Evolutionary conservation across 305 asterid species (phyloP).

Genomic region (Rubia tinctorum): DNA sequence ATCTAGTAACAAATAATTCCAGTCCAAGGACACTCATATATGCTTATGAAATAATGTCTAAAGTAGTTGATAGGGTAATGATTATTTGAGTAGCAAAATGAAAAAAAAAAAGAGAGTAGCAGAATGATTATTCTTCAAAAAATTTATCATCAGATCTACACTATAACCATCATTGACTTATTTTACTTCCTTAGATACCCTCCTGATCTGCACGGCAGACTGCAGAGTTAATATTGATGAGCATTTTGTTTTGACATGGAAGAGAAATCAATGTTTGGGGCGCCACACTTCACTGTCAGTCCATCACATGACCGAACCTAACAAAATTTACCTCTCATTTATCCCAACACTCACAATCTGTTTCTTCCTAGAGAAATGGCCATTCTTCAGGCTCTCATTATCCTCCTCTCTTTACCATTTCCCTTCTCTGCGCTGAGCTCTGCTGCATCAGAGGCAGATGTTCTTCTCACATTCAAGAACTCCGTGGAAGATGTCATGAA

Average conservation of each 20-base stretch:
- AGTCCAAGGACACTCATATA: too few species aligned
- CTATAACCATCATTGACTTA: not conserved
- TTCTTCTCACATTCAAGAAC: slow-evolving; percentile 63
- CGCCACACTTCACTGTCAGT: slow-evolving; percentile 1
- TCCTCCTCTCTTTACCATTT: slow-evolving; percentile 37
- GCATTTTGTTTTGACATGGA: slow-evolving; percentile 12
- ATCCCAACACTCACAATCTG: slow-evolving; percentile 5
- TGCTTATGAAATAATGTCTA: too few species aligned
- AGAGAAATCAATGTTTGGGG: slow-evolving; percentile 5
- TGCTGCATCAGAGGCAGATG: slow-evolving; percentile 55
- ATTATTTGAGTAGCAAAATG: too few species aligned
- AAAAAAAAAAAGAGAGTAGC: too few species aligned
- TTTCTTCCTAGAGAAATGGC: slow-evolving; percentile 45
- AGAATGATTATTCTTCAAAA: not conserved
- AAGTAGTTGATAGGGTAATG: too few species aligned
- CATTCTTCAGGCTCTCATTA: slow-evolving; percentile 25
- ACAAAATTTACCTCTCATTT: not conserved
- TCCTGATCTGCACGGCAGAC: not conserved
- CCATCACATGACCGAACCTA: slow-evolving; percentile 6
- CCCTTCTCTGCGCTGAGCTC: slow-evolving; percentile 33
- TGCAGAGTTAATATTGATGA: slow-evolving; percentile 13
- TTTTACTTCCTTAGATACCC: slow-evolving; percentile 4
- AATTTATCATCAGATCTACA: not conserved
- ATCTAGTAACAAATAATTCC: too few species aligned
- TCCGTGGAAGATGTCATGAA: slow-evolving; percentile 63